phyloP scores from a whole-genome alignment of 495 filamentous ascomycete genomes.

The Xylaria nigripes region DNA sequence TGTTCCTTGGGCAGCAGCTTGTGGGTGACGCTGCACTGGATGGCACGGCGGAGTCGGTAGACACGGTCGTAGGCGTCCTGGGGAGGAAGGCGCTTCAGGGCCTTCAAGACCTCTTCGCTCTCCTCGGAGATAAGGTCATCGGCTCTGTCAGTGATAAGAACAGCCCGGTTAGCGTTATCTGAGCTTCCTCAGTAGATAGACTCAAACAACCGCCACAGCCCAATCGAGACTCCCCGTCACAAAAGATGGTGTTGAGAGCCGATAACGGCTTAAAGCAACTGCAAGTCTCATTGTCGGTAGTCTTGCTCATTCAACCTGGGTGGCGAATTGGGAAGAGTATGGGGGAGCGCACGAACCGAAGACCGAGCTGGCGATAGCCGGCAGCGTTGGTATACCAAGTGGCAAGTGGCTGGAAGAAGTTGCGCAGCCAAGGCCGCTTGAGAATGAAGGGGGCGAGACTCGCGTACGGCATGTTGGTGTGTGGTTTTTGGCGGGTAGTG shows the following conservation, averaged over 20 bases:
- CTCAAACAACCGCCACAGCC: background rate
- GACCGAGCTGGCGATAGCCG: constrained; percentile 87
- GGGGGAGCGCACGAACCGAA: constrained; percentile 55
- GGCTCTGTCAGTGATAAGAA: constrained; percentile 48
- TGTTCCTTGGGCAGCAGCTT: constrained; percentile 74
- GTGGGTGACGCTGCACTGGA: constrained; percentile 69
- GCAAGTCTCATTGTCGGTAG: background rate
- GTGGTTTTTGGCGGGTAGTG: constrained; percentile 9
- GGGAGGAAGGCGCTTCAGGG: constrained; percentile 79
- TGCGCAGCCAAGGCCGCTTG: constrained; percentile 76
- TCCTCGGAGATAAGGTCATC: constrained; percentile 94
- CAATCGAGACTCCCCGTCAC: background rate
- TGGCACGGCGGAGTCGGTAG: constrained; percentile 89
- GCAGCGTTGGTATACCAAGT: constrained; percentile 77
- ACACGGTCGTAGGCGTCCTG: constrained; percentile 94
- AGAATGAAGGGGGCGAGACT: constrained; percentile 62
- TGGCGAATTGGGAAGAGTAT: background rate
- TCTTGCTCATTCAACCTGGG: background rate
- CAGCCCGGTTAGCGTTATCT: constrained; percentile 2
- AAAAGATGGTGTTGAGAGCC: background rate
- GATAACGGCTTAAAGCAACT: background rate
- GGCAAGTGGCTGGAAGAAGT: constrained; percentile 67
- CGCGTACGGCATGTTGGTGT: constrained; percentile 66
- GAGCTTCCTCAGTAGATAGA: background rate
- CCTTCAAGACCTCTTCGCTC: constrained; percentile 71